Evolutionary conservation across 2,329 filamentous ascomycete genomes (phyloP), one percentile per base, ranked within the genome.

Genomic region (Samsoniella hepiali): DNA sequence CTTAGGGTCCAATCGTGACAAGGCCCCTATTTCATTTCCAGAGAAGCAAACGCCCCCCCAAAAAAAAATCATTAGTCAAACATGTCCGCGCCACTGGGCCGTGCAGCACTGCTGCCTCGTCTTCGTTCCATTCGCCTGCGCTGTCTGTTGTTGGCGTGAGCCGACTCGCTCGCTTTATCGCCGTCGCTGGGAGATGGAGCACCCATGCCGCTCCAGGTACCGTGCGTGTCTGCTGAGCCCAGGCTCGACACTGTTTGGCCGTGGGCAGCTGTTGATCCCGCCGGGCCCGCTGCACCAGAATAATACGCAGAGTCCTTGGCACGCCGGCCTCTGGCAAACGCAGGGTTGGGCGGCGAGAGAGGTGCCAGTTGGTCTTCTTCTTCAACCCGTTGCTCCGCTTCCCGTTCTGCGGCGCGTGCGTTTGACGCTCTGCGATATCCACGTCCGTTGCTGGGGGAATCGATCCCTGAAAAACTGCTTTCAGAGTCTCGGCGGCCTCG

Each of bases 261-360:
- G 40, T 73, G 74, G 3, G 74, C 75, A 1, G 76, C 76, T 17
- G 74, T 72, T 1, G 78, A 75, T 8, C 77, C 78, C n/a, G 78
- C 76, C 17, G 78, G 78, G 3, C 78, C 76, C 2, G 79, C 75
- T 64, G 76, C 75, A 34, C 62, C 83, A 3, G 84, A 85, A 69
- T 86, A 88, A 68, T 88, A 88, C 9, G 84, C 83, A 51, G 84
- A 86, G 69, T 88, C 86, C 68, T 87, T 88, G 13, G 32, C 76
- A 68, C 79, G 78, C 64, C 77, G 76, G 0, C 79, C 79, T 49
- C 78, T 80, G 5, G 84, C 82, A 69, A 84, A 86, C 6, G 83
- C 78, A 10, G 86, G 83, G 63, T 82, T 80, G 0, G 86, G 85
- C 2, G 84, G 84, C 11, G 80, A 80, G 2, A 87, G 71, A 5